Percentiles rank a stretch among this genome's conserved stretches.
Conservation (phyloP, 1,139 yeast species). For the Yamadazyma pseudoaaseri region DNA sequence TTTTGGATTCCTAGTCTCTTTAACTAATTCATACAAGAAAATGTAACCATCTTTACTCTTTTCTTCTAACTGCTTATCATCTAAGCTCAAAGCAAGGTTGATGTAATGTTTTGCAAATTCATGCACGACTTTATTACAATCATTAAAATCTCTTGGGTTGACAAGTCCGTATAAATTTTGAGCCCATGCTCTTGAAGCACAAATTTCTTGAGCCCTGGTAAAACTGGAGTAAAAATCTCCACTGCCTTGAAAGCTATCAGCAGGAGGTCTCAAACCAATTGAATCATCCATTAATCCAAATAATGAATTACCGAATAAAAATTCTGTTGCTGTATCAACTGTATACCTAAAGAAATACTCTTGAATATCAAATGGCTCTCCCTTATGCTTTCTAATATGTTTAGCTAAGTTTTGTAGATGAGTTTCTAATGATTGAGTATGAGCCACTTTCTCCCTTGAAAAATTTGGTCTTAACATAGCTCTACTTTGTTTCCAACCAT, state of each 20-base stretch:
- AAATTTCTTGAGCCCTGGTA: constrained; percentile 27
- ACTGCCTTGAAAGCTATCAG: constrained; percentile 10
- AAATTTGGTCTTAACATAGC: constrained; percentile 56
- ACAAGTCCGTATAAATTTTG: constrained; percentile 26
- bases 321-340: constrained; percentile 42
- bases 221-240: constrained; percentile 28
- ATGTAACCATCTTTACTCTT: constrained; percentile 21
- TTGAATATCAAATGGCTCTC: constrained; percentile 32
- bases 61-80: constrained; percentile 18
- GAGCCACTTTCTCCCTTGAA: constrained; percentile 50
- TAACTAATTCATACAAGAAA: constrained; percentile 29
- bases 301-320: constrained; percentile 40
- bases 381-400: constrained; percentile 25
- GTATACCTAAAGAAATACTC: constrained; percentile 37
- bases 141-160: constrained; percentile 23
- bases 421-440: constrained; percentile 41
- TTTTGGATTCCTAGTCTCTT: constrained; percentile 24
- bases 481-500: constrained; percentile 55
- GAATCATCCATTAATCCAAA: constrained; percentile 28
- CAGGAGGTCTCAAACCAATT: constrained; percentile 21
- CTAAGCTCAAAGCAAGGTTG: constrained; percentile 26
- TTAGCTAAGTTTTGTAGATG: constrained; percentile 39
- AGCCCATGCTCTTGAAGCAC: constrained; percentile 29
- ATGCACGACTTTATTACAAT: constrained; percentile 22
- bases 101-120: constrained; percentile 28